phyloP scores from a whole-genome alignment of 2,329 filamentous ascomycete genomes.

The Ophiosphaerella korrae region DNA sequence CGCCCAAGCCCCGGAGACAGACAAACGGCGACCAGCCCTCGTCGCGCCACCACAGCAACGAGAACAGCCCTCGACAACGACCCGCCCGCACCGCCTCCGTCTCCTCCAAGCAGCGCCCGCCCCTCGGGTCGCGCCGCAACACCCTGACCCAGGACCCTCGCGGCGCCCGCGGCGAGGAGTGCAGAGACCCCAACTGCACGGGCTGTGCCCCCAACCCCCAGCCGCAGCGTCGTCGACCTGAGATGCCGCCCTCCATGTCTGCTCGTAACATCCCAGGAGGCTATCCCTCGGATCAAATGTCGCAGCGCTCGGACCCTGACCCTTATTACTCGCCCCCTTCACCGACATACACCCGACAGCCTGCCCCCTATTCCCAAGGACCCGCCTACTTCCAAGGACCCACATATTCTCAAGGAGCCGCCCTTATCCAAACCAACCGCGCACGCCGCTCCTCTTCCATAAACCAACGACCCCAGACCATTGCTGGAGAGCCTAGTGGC shows the following conservation, averaged over 20 bases:
- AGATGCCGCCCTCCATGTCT: constrained; percentile 32
- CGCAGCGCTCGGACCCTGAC: constrained; percentile 39
- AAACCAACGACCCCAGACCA: constrained; percentile 41
- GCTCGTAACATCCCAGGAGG: constrained; percentile 36
- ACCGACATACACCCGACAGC: constrained; percentile 31
- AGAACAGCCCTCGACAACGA: constrained; percentile 31
- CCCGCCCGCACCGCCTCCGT: constrained; percentile 32
- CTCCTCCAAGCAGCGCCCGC: constrained; percentile 23
- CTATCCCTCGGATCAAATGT: constrained; percentile 29
- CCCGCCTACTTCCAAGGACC: constrained; percentile 12
- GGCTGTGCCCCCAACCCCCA: constrained; percentile 26
- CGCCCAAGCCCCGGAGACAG: constrained; percentile 23
- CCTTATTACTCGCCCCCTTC: constrained; percentile 35
- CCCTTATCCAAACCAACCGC: constrained; percentile 35
- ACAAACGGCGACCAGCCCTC: constrained; percentile 14
- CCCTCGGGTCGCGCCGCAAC: constrained; percentile 15
- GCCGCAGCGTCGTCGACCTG: constrained; percentile 16
- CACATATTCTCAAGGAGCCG: constrained; percentile 22
- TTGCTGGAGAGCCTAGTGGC: constrained; percentile 29
- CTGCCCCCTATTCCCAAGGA: constrained; percentile 13
- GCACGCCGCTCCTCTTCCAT: constrained; percentile 30
- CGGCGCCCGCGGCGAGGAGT: constrained; percentile 29
- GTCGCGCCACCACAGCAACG: constrained; percentile 21
- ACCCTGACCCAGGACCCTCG: constrained; percentile 18
- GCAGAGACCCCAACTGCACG: constrained; percentile 43